Base-by-base conservation (phyloP, 257 asterid genomes). In the Primulina eburnea region DNA sequence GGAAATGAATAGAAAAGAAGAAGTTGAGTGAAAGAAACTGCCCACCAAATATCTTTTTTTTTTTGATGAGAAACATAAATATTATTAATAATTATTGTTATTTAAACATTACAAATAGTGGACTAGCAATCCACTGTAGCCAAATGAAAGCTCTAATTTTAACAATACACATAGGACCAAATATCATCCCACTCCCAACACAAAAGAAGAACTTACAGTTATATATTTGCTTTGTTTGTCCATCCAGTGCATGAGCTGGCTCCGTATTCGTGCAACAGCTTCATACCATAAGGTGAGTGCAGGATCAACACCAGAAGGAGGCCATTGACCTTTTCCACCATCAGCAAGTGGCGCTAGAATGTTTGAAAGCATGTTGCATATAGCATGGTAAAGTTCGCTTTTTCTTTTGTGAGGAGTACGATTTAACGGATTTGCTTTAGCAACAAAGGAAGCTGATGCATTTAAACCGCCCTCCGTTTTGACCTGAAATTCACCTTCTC, bases 351-450 rank as follows among this genome's bases (percentile, higher is more conserved):
- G 97, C 5, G 96, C 99, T 75, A 94, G 79, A 79, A 94, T 94
- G 81, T 90, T 91, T 65, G 99, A 94, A 79, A 94, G 97, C 99
- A 94, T 91, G 87, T 88, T 94, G 92, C 99, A 94, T 37, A 94
- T 83, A 26, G 99, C 96, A 89, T 94, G 99, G 76, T 94, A 87
- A 76, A 94, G 92, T 84, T 94, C 99, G 63, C 97, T 94, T 82
- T 94, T 94, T 65, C 99, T 89, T 77, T 87, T 94, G 78, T 89
- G 97, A 78, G 99, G 95, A 77, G 97, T 84, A 74, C 97, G 97
- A 81, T 84, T 89, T 65, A 91, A 79, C 62, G 99, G 99, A 79
- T 94, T 94, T 75, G 97, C 99, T 84, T 94, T 94, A 30, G 97
- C 97, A 68, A 94, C 95, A 84, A 94, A 94, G 67, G 99, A 94